phyloP scores from a whole-genome alignment of 768 basidiomycete species.

The Leccinum broughii region DNA sequence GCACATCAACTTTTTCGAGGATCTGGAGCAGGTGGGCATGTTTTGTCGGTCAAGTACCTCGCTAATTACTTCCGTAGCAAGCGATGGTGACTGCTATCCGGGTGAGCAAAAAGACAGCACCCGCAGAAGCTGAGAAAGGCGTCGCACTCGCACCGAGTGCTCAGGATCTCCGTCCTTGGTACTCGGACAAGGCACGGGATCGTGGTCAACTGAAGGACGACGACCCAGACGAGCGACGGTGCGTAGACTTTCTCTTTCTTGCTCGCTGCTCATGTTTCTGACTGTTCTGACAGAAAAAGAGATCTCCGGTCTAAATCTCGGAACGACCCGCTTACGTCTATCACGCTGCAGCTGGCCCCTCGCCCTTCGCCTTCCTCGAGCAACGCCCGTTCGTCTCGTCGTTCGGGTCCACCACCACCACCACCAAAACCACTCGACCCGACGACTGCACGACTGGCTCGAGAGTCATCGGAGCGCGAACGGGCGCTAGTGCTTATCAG shows the following conservation, averaged over 20 bases:
- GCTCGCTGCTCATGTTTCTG: not conserved
- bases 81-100: conserved; percentile 47
- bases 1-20: conserved; percentile 85
- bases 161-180: no score
- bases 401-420: conserved; percentile 7
- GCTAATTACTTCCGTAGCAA: conserved; percentile 33
- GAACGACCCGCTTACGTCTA: conserved; percentile 74
- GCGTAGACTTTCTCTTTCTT: no score
- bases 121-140: no score
- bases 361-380: conserved; percentile 24
- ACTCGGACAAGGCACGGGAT: no score
- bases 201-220: no score
- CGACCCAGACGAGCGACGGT: no score
- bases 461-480: conserved; percentile 74
- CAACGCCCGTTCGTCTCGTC: conserved; percentile 16
- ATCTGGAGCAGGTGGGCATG: conserved; percentile 64
- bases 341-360: conserved; percentile 62
- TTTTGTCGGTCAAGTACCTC: not conserved
- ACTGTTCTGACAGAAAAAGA: conserved; percentile 45
- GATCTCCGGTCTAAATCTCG: conserved; percentile 62
- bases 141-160: no score
- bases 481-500: conserved; percentile 72
- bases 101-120: conserved; percentile 29
- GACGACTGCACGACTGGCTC: conserved; percentile 55
- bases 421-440: conserved; percentile 41